Conservation (phyloP, 2,329 filamentous ascomycete species). For the Alternaria metachromatica region DNA sequence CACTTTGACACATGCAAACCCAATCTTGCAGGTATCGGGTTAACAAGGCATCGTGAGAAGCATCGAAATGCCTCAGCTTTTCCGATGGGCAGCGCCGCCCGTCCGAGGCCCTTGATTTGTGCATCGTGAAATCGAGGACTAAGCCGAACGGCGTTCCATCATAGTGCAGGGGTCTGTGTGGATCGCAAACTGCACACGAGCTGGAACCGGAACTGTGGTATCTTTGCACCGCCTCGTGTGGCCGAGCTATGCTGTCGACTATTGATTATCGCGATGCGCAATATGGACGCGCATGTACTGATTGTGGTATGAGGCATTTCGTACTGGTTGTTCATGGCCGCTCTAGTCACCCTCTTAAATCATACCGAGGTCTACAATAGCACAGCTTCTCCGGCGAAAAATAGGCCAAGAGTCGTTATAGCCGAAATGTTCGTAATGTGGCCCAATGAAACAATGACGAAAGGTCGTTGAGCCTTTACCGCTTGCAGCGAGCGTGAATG, state of each 20-base stretch:
- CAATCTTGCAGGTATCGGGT: not conserved
- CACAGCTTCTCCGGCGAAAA: slow-evolving; percentile 8
- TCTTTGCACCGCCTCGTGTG: slow-evolving; percentile 32
- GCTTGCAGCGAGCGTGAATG: slow-evolving; percentile 23
- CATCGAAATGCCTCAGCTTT: slow-evolving; percentile 33
- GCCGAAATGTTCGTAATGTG: slow-evolving; percentile 7
- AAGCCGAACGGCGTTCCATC: slow-evolving; percentile 16
- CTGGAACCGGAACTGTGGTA: slow-evolving; percentile 35
- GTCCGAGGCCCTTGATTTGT: slow-evolving; percentile 29
- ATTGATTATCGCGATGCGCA: not conserved
- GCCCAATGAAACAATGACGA: slow-evolving; percentile 27
- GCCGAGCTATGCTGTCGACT: slow-evolving; percentile 5
- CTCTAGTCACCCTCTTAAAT: not conserved
- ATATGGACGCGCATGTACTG: not conserved
- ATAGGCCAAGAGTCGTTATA: not conserved
- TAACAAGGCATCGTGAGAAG: slow-evolving; percentile 8
- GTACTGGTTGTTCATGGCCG: not conserved
- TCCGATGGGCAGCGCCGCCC: slow-evolving; percentile 27
- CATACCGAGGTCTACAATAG: not conserved
- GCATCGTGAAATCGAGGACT: slow-evolving; percentile 12
- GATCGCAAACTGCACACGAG: slow-evolving; percentile 28
- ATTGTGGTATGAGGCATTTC: not conserved
- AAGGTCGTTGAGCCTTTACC: slow-evolving; percentile 22
- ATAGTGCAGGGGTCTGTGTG: slow-evolving; percentile 23
- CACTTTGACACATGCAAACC: slow-evolving; percentile 14